These are phyloP conservation scores for Didymella segeticola DNA, from an alignment of 2,329 filamentous ascomycete species.

Conservation along the genomic window DNA sequence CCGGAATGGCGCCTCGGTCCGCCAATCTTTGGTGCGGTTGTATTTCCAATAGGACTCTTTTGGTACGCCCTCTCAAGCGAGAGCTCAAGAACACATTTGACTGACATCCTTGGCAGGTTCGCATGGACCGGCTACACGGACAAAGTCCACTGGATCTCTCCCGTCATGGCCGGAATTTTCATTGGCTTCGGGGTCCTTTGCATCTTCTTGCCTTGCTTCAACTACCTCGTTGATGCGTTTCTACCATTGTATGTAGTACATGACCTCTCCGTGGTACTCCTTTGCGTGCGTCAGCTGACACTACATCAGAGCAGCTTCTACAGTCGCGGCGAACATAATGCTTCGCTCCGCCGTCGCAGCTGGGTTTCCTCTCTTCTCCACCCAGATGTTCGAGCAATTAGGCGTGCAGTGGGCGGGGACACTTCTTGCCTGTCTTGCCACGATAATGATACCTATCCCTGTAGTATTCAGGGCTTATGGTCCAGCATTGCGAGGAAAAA, in stretches of 20 bases:
- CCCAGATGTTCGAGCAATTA: constrained; percentile 2
- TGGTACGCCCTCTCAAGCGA: neutral
- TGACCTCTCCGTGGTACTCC: no score
- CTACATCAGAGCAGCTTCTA: neutral
- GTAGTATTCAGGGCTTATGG: constrained; percentile 3
- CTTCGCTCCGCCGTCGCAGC: constrained; percentile 5
- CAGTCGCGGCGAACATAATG: constrained; percentile 9
- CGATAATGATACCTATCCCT: constrained; percentile 2
- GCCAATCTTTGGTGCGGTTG: neutral
- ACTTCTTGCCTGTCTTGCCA: constrained; percentile 1
- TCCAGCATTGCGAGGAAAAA: neutral
- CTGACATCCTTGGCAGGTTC: neutral
- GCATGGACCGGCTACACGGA: constrained; percentile 3
- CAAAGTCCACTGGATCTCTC: neutral
- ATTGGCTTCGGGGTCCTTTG: constrained; percentile 7
- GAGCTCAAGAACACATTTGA: no score
- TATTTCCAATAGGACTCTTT: constrained; percentile 2
- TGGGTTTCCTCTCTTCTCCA: constrained; percentile 1
- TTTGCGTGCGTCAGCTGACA: neutral
- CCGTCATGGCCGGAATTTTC: neutral
- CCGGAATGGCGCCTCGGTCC: constrained; percentile 5
- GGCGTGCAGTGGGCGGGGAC: constrained; percentile 5
- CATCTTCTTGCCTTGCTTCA: constrained; percentile 9
- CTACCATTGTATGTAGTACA: neutral
- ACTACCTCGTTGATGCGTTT: constrained; percentile 9